phyloP scores from a whole-genome alignment of 306 rosid genomes.

The Prunus persica region DNA sequence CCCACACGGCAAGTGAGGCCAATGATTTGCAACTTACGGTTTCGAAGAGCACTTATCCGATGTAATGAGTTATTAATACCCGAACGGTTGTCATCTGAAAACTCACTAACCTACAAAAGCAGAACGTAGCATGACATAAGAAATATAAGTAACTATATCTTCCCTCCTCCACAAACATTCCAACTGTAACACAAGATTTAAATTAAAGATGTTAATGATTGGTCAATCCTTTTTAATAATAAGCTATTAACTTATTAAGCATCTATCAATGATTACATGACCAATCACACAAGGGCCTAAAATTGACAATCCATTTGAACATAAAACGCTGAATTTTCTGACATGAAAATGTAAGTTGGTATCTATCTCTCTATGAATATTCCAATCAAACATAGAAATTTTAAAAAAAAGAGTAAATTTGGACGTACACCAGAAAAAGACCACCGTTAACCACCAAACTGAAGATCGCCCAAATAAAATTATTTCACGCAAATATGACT shows the following conservation, averaged over 20 bases:
- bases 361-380: not conserved
- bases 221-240: not conserved
- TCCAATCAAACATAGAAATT: not conserved
- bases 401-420: no score
- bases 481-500: not conserved
- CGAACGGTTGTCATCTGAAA: constrained; percentile 97
- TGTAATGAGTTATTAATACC: constrained; percentile 91
- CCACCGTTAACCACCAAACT: not conserved
- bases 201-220: not conserved
- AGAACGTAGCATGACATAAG: constrained; percentile 6
- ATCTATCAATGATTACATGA: constrained; percentile 1
- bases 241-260: not conserved
- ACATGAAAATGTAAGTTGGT: no score
- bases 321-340: not conserved
- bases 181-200: not conserved
- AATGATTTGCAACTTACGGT: constrained; percentile 85
- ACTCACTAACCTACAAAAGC: constrained; percentile 74
- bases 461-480: not conserved
- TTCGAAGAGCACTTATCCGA: constrained; percentile 91
- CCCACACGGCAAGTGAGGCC: constrained; percentile 99
- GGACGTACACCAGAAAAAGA: not conserved
- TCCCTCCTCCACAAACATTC: not conserved
- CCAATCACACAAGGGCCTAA: constrained; percentile 5
- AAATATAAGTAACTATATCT: not conserved
- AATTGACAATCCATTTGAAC: constrained; percentile 7